These are phyloP conservation scores for Mycocentrospora acerina DNA, from an alignment of 2,329 filamentous ascomycete species.

Conservation along the genomic window DNA sequence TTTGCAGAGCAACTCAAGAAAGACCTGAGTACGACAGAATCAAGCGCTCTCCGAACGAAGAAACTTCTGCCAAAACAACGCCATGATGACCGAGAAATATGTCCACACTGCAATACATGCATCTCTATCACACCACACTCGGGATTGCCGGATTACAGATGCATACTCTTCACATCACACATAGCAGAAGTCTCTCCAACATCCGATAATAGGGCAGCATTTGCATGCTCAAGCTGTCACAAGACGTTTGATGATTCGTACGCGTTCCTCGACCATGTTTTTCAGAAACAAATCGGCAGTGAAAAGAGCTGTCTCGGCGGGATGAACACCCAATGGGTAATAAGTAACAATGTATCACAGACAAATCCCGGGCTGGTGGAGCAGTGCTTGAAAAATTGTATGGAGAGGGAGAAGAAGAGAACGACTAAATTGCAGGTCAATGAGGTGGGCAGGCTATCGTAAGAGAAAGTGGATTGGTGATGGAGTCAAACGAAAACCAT, in stretches of 20 bases:
- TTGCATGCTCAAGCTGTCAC: constrained; percentile 39
- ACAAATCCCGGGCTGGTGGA: constrained; percentile 30
- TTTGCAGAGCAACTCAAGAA: constrained; percentile 32
- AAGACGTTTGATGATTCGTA: constrained; percentile 39
- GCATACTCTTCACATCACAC: constrained; percentile 36
- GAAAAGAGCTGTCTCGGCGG: constrained; percentile 31
- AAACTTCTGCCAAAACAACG: constrained; percentile 30
- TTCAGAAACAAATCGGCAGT: constrained; percentile 37
- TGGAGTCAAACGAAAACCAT: constrained; percentile 1
- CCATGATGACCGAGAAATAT: constrained; percentile 37
- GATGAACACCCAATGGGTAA: constrained; percentile 17
- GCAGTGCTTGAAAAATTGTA: constrained; percentile 35
- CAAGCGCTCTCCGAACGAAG: constrained; percentile 24
- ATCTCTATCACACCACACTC: constrained; percentile 36
- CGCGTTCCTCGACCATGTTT: constrained; percentile 38
- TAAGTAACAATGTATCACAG: constrained; percentile 20
- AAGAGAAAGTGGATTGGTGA: constrained; percentile 15
- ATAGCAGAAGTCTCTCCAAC: constrained; percentile 8
- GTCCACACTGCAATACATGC: constrained; percentile 32
- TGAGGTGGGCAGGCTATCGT: constrained; percentile 8
- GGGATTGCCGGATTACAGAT: constrained; percentile 31
- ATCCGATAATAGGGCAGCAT: constrained; percentile 24
- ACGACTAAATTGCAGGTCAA: constrained; percentile 6
- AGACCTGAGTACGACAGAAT: constrained; percentile 19
- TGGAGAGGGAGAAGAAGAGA: constrained; percentile 31